Evolutionary conservation across 1,284 basidiomycete genomes (phyloP), one percentile per base, ranked within the genome.

Genomic region (Coniferiporia weirii): DNA sequence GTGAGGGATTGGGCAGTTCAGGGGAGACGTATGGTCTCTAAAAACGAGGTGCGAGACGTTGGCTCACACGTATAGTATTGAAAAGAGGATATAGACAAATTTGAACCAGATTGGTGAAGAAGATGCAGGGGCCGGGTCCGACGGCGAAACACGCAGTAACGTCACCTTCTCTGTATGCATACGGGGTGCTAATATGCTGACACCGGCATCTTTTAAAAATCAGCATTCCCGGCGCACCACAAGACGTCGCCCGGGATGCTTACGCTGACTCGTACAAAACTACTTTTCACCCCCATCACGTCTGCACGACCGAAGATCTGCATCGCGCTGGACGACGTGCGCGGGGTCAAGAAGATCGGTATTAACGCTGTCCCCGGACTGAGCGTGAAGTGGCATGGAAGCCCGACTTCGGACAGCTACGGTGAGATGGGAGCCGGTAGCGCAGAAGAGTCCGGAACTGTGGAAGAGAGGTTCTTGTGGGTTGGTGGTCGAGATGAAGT

Each of bases 161-260:
- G 34, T 9, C 17, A n/a, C n/a, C 8, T 57, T 17, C 12, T 32
- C 36, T 40, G 13, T 40, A 6, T 36, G 38, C 35, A 9, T 2
- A 43, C 5, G n/a, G 15, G 5, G 27, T 27, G n/a, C 13, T 4
- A 52, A 3, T 9, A 40, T 40, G 2, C 38, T 40, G 8, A 40
- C 38, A 40, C 38, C 38, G 2, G 4, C 17, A 2, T 52, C n/a
- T 5, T 56, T 38, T 56, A n/a, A 44, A 32, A n/a, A 44, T 22
- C 63, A 87, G 85, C 82, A 2, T 87, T 80, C 70, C 78, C 83
- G 49, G 83, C 83, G 43, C 83, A 86, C 60, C 75, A 81, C 60
- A 71, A 72, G 40, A 77, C 80, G 52, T 69, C 72, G 4, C 81
- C 83, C 1, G 85, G 85, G 1, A 67, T 85, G 34, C 79, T 88